Conservation (phyloP, 78 protist genomes). For the Protostelium mycophagum region DNA sequence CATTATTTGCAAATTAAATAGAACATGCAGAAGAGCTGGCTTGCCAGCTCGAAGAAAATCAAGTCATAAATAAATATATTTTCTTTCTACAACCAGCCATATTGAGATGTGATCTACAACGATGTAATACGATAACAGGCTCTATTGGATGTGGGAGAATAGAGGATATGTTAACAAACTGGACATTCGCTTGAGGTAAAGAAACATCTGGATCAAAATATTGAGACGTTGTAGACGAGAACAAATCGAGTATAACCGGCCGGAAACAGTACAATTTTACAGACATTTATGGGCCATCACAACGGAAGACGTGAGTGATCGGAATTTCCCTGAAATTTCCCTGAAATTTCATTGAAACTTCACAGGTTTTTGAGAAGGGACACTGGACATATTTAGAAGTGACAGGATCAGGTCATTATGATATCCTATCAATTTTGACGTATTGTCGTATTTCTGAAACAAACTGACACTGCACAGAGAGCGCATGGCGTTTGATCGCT, state of each 20-base stretch:
- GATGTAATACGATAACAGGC: too few relatives aligned
- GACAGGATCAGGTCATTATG: neutral
- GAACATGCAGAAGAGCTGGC: too few relatives aligned
- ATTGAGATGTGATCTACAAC: too few relatives aligned
- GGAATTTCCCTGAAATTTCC: too few relatives aligned
- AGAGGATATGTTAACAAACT: conserved; percentile 65
- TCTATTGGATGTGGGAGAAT: conserved; percentile 63
- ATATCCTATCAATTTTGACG: neutral
- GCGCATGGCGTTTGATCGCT: conserved; percentile 49
- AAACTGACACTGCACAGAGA: neutral
- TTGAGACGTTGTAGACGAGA: conserved; percentile 29
- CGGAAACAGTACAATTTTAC: conserved; percentile 41
- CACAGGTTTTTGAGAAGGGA: conserved; percentile 66
- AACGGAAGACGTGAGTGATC: conserved; percentile 3
- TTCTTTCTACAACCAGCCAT: too few relatives aligned
- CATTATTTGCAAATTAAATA: too few relatives aligned
- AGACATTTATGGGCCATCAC: conserved; percentile 39
- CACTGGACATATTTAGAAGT: conserved; percentile 28
- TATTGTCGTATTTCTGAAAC: neutral
- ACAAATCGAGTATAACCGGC: conserved; percentile 45
- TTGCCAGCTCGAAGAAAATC: too few relatives aligned
- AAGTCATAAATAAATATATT: too few relatives aligned
- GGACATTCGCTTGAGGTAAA: conserved; percentile 63
- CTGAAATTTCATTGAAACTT: too few relatives aligned
- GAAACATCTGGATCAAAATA: neutral